These are phyloP conservation scores for Amylostereum chailletii DNA, from an alignment of 1,284 basidiomycete genomes.

Conservation along the genomic window DNA sequence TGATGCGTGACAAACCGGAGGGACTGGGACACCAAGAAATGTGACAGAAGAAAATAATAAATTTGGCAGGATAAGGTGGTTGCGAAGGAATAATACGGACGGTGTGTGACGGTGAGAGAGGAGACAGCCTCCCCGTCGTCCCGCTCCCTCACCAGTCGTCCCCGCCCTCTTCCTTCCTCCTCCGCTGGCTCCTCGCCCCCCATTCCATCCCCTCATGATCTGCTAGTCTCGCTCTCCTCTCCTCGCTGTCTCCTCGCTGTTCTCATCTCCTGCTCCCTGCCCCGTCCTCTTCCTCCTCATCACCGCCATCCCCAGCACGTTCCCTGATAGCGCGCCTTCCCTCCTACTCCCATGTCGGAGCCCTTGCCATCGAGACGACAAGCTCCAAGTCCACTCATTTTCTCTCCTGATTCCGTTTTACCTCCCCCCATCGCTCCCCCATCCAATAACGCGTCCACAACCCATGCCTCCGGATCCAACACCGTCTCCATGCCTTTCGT, in stretches of 20 bases:
- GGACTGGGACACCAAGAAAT: too few species aligned
- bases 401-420: constrained; percentile 56
- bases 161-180: too few species aligned
- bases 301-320: constrained; percentile 4
- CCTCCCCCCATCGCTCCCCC: constrained; percentile 36
- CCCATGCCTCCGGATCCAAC: constrained; percentile 48
- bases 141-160: too few species aligned
- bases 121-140: too few species aligned
- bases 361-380: constrained; percentile 51
- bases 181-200: too few species aligned
- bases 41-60: too few species aligned
- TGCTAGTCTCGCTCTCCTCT: background rate
- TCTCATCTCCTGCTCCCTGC: background rate
- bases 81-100: too few species aligned
- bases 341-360: constrained; percentile 46
- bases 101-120: too few species aligned
- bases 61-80: too few species aligned
- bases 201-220: too few species aligned
- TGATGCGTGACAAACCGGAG: too few species aligned
- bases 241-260: background rate
- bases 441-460: constrained; percentile 29
- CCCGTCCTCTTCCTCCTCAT: constrained; percentile 9
- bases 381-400: constrained; percentile 69
- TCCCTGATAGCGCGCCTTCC: constrained; percentile 15
- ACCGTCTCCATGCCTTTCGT: constrained; percentile 89